phyloP scores from a whole-genome alignment of 495 filamentous ascomycete species.

The Durotheca rogersii region DNA sequence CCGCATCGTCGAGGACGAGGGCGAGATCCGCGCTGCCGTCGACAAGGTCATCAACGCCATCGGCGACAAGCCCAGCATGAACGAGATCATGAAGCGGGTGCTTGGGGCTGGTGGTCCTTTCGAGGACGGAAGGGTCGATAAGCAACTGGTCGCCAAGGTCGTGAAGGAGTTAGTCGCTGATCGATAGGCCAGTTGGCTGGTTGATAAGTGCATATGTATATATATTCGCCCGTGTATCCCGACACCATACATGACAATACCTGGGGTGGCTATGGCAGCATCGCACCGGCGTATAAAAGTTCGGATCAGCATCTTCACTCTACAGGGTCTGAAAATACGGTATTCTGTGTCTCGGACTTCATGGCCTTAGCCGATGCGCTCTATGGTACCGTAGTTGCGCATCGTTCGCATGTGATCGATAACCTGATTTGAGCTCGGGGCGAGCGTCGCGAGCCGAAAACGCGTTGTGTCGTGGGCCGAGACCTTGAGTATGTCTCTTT shows the following conservation, averaged over 20 bases:
- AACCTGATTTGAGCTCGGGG: background rate
- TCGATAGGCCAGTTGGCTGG: background rate
- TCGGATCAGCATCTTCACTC: constrained; percentile 20
- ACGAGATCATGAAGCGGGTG: constrained; percentile 42
- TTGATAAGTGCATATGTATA: background rate
- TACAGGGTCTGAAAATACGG: constrained; percentile 2
- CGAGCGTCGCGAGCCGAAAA: background rate
- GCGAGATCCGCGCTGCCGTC: constrained; percentile 44
- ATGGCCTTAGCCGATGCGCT: background rate
- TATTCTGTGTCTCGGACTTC: background rate
- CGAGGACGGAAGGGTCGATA: constrained; percentile 43
- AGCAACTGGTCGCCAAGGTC: constrained; percentile 34
- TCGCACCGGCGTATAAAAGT: constrained; percentile 12
- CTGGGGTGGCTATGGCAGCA: background rate
- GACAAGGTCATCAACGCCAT: constrained; percentile 36
- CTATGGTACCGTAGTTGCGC: background rate
- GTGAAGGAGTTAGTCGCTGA: constrained; percentile 31
- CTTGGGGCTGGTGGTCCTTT: constrained; percentile 38
- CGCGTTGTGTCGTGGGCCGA: background rate
- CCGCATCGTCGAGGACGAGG: constrained; percentile 42
- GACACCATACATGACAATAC: constrained; percentile 5
- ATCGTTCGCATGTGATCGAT: background rate
- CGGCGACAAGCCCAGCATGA: constrained; percentile 24
- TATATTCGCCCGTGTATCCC: background rate
- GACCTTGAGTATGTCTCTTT: background rate